These are phyloP conservation scores for Prosopis cineraria DNA, from an alignment of 306 rosid genomes.

Conservation along the genomic window DNA sequence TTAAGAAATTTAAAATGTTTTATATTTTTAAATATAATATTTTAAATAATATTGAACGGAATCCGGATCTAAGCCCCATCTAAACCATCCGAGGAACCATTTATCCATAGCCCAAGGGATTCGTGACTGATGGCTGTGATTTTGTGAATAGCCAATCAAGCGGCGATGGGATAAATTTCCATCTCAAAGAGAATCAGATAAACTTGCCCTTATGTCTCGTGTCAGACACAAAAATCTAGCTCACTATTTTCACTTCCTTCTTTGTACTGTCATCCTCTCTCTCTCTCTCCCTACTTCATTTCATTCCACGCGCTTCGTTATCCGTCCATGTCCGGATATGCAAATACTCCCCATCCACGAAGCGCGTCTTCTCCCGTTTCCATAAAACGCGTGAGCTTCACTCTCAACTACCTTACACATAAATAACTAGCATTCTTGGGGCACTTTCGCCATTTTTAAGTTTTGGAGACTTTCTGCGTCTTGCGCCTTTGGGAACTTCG, in stretches of 20 bases:
- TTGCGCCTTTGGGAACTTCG: constrained; percentile 42
- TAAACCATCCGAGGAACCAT: too few relatives aligned
- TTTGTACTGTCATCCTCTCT: not conserved
- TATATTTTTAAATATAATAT: too few relatives aligned
- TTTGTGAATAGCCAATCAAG: not conserved
- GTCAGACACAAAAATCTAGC: constrained; percentile 40
- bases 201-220: not conserved
- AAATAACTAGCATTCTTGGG: constrained; percentile 33
- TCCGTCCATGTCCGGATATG: constrained; percentile 17
- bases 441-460: constrained; percentile 19
- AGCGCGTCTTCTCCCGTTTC: not conserved
- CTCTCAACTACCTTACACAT: not conserved
- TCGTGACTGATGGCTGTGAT: not conserved
- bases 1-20: too few relatives aligned
- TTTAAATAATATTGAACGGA: too few relatives aligned
- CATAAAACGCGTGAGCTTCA: not conserved
- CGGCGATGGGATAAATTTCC: not conserved
- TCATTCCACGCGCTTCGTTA: not conserved
- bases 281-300: too few relatives aligned
- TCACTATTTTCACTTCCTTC: not conserved
- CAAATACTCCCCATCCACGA: not conserved
- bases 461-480: not conserved
- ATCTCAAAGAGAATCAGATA: not conserved
- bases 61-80: too few relatives aligned
- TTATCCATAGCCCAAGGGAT: not conserved